Conservation (phyloP, 1,139 yeast species). For the Candida buenavistaensis region DNA sequence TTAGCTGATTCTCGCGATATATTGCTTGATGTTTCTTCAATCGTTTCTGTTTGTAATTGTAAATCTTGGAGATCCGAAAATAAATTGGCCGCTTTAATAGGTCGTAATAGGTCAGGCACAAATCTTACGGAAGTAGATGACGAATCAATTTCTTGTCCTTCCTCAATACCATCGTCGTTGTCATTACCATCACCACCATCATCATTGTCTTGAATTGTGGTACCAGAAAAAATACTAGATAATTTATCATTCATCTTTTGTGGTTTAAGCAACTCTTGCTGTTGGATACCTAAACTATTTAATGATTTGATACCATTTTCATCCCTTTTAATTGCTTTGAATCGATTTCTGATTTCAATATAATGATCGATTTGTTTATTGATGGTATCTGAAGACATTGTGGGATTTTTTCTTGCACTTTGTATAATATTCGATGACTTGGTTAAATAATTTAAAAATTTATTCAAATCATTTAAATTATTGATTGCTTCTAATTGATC, state of each 20-base stretch:
- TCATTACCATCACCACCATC: not conserved
- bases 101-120: conserved; percentile 25
- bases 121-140: conserved; percentile 3
- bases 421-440: conserved; percentile 42
- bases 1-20: conserved; percentile 1
- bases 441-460: conserved; percentile 40
- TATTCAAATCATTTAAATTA: conserved; percentile 43
- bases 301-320: conserved; percentile 8
- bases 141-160: not conserved
- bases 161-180: not conserved
- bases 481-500: conserved; percentile 44
- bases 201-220: conserved; percentile 5
- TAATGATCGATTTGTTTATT: conserved; percentile 40
- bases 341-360: conserved; percentile 29
- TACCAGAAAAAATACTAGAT: conserved; percentile 6
- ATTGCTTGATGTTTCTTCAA: conserved; percentile 11
- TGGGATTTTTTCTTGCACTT: conserved; percentile 37
- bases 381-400: conserved; percentile 18
- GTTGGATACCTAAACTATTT: conserved; percentile 3
- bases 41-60: conserved; percentile 16
- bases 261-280: not conserved
- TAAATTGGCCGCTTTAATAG: conserved; percentile 21
- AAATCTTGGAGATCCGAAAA: conserved; percentile 16
- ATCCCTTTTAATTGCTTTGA: conserved; percentile 21
- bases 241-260: conserved; percentile 1